Evolutionary conservation across 2,329 filamentous ascomycete species (phyloP).

Genomic region (Septoria linicola): DNA sequence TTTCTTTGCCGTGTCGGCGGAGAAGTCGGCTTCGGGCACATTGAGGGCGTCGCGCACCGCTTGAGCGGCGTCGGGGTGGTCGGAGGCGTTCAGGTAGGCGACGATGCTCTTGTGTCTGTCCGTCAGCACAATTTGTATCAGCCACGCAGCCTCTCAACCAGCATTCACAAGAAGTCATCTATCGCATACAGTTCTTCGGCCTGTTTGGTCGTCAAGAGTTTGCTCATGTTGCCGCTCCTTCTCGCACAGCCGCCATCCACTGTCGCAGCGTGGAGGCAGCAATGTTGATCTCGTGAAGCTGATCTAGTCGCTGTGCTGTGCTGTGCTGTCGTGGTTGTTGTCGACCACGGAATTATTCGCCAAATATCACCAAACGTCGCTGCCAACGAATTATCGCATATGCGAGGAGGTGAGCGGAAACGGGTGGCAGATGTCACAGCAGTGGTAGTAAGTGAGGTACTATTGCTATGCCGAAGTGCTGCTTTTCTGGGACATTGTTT

Average conservation of each 20-base stretch:
- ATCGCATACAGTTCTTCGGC: slow-evolving; percentile 79
- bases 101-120: slow-evolving; percentile 91
- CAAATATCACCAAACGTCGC: too few species aligned
- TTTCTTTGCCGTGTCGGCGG: slow-evolving; percentile 81
- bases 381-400: too few species aligned
- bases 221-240: slow-evolving; percentile 72
- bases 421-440: too few species aligned
- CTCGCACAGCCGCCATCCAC: slow-evolving; percentile 25
- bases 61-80: slow-evolving; percentile 66
- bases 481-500: too few species aligned
- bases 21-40: slow-evolving; percentile 67
- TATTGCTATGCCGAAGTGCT: too few species aligned
- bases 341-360: too few species aligned
- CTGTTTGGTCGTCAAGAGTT: slow-evolving; percentile 73
- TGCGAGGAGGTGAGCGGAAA: too few species aligned
- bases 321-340: too few species aligned
- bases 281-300: neutral
- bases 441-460: too few species aligned
- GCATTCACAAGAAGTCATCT: slow-evolving; percentile 15
- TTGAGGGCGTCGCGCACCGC: slow-evolving; percentile 75
- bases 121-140: slow-evolving; percentile 46
- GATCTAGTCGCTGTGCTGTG: too few species aligned
- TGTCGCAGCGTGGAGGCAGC: slow-evolving; percentile 12
- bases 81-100: slow-evolving; percentile 76
- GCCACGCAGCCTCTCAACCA: slow-evolving; percentile 24